Evolutionary conservation across 345 rosid species (phyloP), one percentile per base, ranked within the genome.

Genomic region (Boechera divaricarpa): DNA sequence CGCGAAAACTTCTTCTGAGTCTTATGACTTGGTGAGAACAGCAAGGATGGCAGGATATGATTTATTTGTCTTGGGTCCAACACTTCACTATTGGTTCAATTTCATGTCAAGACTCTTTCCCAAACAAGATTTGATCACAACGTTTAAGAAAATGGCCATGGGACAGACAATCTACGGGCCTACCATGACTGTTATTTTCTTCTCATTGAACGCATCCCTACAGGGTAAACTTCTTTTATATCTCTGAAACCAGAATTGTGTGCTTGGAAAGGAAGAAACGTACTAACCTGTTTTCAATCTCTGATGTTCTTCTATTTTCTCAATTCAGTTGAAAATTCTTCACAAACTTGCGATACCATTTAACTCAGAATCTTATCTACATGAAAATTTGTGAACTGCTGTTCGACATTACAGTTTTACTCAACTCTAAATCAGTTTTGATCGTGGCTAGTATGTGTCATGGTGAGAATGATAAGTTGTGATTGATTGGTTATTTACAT

Each of bases 21-120:
- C 95, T 45, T 94, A 87, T 79, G 98, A 94, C 75, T 72, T 89
- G 51, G 79, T 73, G 84, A 87, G 98, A 83, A 89, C 92, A 42
- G 69, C 69, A 13, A 87, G 98, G 31, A 89, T 90, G 98, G 94
- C 80, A 33, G 95, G 89, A 79, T 92, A 92, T 77, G 98, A 94
- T 66, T 8, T 88, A 81, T 16, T 84, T 72, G 47, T 94, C 26
- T 69, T 92, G 48, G 98, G 98, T 79, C 97, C 97, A 48, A 76
- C 96, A 0, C 83, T 92, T 71, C 96, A 90, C 73, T 85, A 81
- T 61, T 90, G 94, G 97, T 92, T 92, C 87, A 89, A 84, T 74
- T 83, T 88, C 58, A 69, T 94, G 87, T 90, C 97, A 5, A 87
- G 77, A 60, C 73, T 72, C 53, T 86, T 92, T 39, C 97, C 98